Evolutionary conservation across 2,329 filamentous ascomycete genomes (phyloP).

Genomic region (Aspergillus thermomutatus): DNA sequence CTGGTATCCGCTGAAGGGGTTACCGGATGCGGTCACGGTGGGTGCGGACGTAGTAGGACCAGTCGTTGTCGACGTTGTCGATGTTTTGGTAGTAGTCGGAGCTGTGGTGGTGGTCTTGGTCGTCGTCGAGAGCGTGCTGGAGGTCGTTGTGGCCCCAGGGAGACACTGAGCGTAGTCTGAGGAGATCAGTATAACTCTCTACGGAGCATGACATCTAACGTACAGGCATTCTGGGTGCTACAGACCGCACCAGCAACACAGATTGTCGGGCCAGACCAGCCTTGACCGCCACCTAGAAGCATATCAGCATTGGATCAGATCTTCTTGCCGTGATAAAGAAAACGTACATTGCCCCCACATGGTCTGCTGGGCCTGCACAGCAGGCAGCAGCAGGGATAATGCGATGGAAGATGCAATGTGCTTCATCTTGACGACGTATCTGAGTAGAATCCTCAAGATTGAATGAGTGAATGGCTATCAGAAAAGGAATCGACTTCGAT

Average conservation of each 20-base stretch:
- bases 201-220: not conserved
- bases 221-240: conserved; percentile 4
- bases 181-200: not conserved
- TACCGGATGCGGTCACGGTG: conserved; percentile 40
- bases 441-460: not conserved
- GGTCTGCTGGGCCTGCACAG: conserved; percentile 5
- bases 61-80: not conserved
- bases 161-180: conserved; percentile 6
- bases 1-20: conserved; percentile 49
- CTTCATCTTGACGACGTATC: conserved; percentile 1
- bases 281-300: conserved; percentile 1
- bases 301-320: not conserved
- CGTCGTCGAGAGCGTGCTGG: conserved; percentile 1
- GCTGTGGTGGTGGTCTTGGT: conserved; percentile 9
- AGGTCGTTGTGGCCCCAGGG: conserved; percentile 1
- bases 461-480: not conserved
- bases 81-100: conserved; percentile 9
- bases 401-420: not conserved
- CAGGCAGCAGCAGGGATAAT: conserved; percentile 1
- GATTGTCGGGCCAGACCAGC: conserved; percentile 4
- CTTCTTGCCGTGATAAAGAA: not conserved
- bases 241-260: conserved; percentile 2
- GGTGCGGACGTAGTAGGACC: conserved; percentile 10
- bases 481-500: not conserved
- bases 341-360: conserved; percentile 6